These are phyloP conservation scores for Neocucurbitaria cava DNA, from an alignment of 2,329 filamentous ascomycete species.

Conservation along the genomic window DNA sequence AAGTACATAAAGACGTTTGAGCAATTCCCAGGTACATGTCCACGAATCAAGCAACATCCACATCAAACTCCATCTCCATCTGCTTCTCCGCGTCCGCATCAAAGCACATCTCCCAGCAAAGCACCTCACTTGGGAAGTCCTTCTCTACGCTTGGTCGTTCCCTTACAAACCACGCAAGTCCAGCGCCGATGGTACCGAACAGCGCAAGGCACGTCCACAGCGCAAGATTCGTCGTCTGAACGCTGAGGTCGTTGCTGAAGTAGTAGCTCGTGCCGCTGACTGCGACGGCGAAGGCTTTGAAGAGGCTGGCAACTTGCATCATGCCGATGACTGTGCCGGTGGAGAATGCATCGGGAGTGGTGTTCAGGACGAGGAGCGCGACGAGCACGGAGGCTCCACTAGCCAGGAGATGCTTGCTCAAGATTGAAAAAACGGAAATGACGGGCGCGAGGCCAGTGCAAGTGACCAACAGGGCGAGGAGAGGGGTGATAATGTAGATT, in stretches of 20 bases:
- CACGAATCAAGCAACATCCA: conserved; percentile 8
- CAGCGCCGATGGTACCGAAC: conserved; percentile 52
- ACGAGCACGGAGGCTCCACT: conserved; percentile 53
- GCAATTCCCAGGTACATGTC: background rate
- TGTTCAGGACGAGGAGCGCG: conserved; percentile 56
- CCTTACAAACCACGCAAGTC: conserved; percentile 53
- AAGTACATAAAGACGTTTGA: conserved; percentile 10
- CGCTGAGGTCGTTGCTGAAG: conserved; percentile 52
- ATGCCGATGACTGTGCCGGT: conserved; percentile 58
- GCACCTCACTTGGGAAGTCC: conserved; percentile 52
- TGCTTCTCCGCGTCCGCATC: conserved; percentile 49
- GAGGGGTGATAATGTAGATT: conserved; percentile 50
- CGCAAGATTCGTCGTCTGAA: conserved; percentile 53
- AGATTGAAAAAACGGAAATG: conserved; percentile 50
- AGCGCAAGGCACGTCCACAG: conserved; percentile 54
- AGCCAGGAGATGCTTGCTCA: conserved; percentile 53
- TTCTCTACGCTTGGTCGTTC: conserved; percentile 54
- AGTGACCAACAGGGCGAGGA: conserved; percentile 47
- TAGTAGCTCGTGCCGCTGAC: conserved; percentile 55
- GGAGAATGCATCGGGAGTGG: conserved; percentile 55
- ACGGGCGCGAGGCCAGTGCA: conserved; percentile 45
- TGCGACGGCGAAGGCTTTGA: conserved; percentile 56
- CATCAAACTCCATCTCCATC: conserved; percentile 14
- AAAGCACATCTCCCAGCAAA: conserved; percentile 56
- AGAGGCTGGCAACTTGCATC: conserved; percentile 55